Percentiles rank a stretch among this genome's conserved stretches.
Evolutionary conservation across 345 rosid genomes (phyloP).

Genomic region (Gynandropsis gynandra): DNA sequence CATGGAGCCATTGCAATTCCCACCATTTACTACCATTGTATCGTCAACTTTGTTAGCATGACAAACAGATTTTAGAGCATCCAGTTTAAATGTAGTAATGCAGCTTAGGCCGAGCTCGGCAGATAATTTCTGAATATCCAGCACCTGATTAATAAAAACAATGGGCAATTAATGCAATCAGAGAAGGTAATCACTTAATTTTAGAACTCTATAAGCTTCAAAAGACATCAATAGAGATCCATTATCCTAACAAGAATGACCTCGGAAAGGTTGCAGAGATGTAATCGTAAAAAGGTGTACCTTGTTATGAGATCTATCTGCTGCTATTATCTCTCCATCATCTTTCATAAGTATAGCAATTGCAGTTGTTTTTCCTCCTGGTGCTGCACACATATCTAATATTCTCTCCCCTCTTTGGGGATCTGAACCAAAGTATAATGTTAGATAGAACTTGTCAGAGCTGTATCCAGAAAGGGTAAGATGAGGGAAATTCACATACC

Average conservation of each 20-base stretch:
- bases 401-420: slow-evolving; percentile 91
- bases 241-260: neutral
- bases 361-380: slow-evolving; percentile 97
- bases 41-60: slow-evolving; percentile 35
- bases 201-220: too few species aligned
- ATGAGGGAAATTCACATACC: slow-evolving; percentile 35
- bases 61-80: slow-evolving; percentile 82
- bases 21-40: slow-evolving; percentile 18
- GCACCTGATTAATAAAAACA: slow-evolving; percentile 38
- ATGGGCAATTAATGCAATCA: slow-evolving; percentile 1
- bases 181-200: neutral
- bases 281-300: slow-evolving; percentile 30
- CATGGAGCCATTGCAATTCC: slow-evolving; percentile 19
- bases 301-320: slow-evolving; percentile 95
- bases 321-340: slow-evolving; percentile 89
- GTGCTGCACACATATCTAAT: slow-evolving; percentile 99
- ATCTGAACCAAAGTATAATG: slow-evolving; percentile 40
- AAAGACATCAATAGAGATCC: slow-evolving; percentile 7
- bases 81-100: slow-evolving; percentile 72
- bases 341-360: slow-evolving; percentile 83
- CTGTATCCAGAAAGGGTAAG: neutral
- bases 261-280: neutral
- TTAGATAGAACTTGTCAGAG: slow-evolving; percentile 3
- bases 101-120: slow-evolving; percentile 82
- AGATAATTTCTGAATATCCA: slow-evolving; percentile 68